Evolutionary conservation across 2,329 filamentous ascomycete species (phyloP), one percentile per base, ranked within the genome.

Genomic region (Falciphora oryzae): DNA sequence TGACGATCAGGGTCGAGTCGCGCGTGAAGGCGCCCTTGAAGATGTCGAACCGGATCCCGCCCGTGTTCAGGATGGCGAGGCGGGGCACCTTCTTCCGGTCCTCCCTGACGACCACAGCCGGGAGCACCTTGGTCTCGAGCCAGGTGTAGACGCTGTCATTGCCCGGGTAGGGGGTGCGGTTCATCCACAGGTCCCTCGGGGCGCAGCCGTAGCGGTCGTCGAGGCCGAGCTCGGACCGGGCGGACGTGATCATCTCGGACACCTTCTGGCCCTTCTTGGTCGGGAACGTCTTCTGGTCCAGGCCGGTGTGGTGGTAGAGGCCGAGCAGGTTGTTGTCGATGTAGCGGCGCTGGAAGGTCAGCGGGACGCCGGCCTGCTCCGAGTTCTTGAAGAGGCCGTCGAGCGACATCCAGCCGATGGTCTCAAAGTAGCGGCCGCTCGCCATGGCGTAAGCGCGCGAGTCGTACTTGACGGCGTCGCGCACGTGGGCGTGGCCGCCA

Each of bases 281-380:
- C 1, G 86, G 83, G 72, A 98, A 98, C 0, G 86, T 89, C 0
- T 85, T 81, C 22, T 83, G 80, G 69, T 94, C 88, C 35, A 90
- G 85, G 0, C 85, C 85, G 2, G 90, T 91, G 74, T 98, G 94
- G 71, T 95, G 85, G 70, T 93, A 84, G 66, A 96, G 83, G 1
- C 93, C 95, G 67, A 87, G 90, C 0, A 97, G 81, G 70, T 98
- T 98, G 77, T 93, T 97, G 77, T 98, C 94, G 66, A 98, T 94
- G 76, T 97, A 98, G 66, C 89, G 85, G 59, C 94, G 85, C 63
- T 84, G 83, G 73, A 96, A 97, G 1, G 80, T 83, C 58, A 87
- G 77, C 0, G 76, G 74, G 7, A 76, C 71, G 4, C 74, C 68
- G 0, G 77, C 65, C 6, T 59, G 57, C 31, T 57, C 56, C 32